Percentiles rank a stretch among this genome's conserved stretches.
phyloP scores from a whole-genome alignment of 495 filamentous ascomycete species.

The Hyaloscypha finlandica region DNA sequence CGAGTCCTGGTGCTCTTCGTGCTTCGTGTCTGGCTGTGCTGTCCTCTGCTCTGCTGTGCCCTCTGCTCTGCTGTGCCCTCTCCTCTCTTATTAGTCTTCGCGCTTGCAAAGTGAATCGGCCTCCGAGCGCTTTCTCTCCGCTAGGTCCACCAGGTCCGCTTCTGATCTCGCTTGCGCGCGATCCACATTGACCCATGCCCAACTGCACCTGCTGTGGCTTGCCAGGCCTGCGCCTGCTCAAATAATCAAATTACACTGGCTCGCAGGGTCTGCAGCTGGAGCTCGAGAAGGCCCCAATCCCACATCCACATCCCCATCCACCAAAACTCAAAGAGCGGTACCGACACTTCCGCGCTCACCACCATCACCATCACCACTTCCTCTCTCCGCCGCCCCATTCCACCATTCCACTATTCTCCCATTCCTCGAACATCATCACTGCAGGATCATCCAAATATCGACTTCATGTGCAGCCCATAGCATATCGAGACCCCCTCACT shows the following conservation, averaged over 20 bases:
- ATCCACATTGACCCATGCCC: no score
- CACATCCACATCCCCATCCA: not conserved
- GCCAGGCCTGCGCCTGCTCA: not conserved
- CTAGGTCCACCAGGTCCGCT: not conserved
- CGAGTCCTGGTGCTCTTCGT: not conserved
- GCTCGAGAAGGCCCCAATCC: not conserved
- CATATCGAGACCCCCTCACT: slow-evolving; percentile 2
- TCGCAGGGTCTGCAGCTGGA: not conserved
- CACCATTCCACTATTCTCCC: not conserved
- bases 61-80: not conserved
- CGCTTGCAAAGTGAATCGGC: no score
- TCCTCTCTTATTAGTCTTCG: not conserved
- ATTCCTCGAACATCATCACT: not conserved
- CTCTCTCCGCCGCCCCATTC: not conserved
- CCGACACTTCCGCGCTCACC: not conserved
- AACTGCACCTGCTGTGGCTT: not conserved
- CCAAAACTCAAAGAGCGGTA: not conserved
- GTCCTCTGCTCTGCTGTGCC: not conserved
- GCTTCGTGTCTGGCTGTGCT: not conserved
- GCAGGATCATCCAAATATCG: slow-evolving; percentile 16
- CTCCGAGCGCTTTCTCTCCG: not conserved
- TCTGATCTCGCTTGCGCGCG: not conserved
- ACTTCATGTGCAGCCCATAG: slow-evolving; percentile 32
- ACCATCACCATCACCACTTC: not conserved
- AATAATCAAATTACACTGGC: not conserved